phyloP scores from a whole-genome alignment of 2,329 filamentous ascomycete genomes.

The Blumeria hordei region DNA sequence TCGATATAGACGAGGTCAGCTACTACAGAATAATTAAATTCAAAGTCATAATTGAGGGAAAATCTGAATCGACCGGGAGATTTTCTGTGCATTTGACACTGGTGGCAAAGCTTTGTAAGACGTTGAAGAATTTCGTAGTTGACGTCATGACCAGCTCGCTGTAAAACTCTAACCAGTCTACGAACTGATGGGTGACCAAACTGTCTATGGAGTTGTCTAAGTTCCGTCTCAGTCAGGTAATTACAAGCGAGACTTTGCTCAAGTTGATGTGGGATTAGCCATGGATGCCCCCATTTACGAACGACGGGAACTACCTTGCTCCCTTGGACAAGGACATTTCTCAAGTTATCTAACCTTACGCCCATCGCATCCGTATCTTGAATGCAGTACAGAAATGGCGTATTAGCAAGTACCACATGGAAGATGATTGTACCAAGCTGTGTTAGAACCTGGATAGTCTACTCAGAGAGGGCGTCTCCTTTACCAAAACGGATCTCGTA shows the following conservation, averaged over 20 bases:
- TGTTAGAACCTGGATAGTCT: too few species aligned
- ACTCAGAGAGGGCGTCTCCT: neutral
- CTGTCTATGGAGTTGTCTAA: neutral
- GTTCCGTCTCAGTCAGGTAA: neutral
- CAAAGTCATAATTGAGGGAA: neutral
- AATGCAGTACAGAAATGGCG: neutral
- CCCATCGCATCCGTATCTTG: neutral
- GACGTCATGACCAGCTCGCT: neutral
- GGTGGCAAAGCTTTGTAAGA: neutral
- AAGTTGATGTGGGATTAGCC: neutral
- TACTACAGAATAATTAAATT: conserved; percentile 1
- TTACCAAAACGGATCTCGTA: neutral
- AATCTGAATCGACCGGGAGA: neutral
- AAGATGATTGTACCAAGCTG: too few species aligned
- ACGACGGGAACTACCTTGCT: conserved; percentile 1
- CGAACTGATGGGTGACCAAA: neutral
- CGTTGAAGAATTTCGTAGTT: neutral
- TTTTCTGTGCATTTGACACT: neutral
- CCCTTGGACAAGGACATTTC: neutral
- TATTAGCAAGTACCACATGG: too few species aligned
- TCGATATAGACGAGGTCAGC: conserved; percentile 2
- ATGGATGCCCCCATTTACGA: neutral
- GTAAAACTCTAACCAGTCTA: neutral
- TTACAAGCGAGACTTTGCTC: neutral
- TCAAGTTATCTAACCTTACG: neutral